These are phyloP conservation scores for Pichia sp. DNA, from an alignment of 1,139 yeast species.

Conservation along the genomic window DNA sequence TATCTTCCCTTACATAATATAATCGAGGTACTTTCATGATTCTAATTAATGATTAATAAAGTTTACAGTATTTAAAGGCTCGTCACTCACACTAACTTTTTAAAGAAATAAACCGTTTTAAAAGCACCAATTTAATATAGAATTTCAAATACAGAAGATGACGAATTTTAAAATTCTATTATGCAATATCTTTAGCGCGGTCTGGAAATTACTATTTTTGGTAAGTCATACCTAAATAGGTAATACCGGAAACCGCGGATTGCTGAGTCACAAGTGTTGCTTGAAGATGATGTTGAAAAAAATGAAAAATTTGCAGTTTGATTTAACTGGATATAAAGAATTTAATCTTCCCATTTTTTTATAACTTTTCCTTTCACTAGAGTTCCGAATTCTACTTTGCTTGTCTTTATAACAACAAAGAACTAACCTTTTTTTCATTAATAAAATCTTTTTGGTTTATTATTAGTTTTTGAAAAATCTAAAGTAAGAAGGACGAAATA, in stretches of 20 bases:
- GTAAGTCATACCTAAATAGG: constrained; percentile 16
- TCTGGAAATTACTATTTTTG: constrained; percentile 16
- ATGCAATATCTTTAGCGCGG: constrained; percentile 12
- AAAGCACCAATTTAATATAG: background rate
- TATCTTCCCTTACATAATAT: too few relatives aligned
- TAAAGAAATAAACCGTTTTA: too few relatives aligned
- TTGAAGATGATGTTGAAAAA: background rate
- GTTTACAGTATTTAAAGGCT: too few relatives aligned
- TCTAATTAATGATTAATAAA: too few relatives aligned
- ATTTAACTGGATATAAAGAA: background rate
- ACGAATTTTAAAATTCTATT: too few relatives aligned
- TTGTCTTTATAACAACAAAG: too few relatives aligned
- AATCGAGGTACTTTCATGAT: too few relatives aligned
- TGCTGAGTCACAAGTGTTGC: constrained; percentile 15
- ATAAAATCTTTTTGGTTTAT: background rate
- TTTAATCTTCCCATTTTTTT: background rate
- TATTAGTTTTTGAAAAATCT: background rate
- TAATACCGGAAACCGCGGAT: constrained; percentile 29
- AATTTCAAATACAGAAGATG: background rate
- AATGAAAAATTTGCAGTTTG: constrained; percentile 7
- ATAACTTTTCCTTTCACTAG: background rate
- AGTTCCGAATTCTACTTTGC: too few relatives aligned
- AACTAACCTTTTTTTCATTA: background rate
- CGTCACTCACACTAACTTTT: too few relatives aligned
- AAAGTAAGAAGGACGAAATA: background rate